These are phyloP conservation scores for Claviceps digitariae DNA, from an alignment of 2,329 filamentous ascomycete species.

Conservation along the genomic window DNA sequence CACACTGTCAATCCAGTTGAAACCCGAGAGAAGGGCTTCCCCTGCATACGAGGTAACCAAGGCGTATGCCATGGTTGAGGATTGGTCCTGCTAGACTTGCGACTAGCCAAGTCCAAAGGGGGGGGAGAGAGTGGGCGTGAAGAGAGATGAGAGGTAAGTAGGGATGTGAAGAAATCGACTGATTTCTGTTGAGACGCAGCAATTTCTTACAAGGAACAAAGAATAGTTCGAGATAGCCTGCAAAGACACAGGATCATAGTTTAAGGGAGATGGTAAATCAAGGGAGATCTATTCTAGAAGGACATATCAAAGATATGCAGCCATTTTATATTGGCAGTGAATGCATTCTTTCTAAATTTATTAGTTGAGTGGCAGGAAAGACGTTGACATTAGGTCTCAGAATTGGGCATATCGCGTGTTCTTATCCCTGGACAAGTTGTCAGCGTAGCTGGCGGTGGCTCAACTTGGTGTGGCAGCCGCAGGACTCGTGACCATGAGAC, in stretches of 20 bases:
- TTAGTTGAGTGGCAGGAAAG: conserved; percentile 3
- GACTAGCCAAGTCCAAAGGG: neutral
- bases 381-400: neutral
- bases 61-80: conserved; percentile 22
- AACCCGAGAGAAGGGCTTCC: conserved; percentile 30
- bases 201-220: neutral
- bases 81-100: neutral
- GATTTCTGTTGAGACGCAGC: too few relatives aligned
- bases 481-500: neutral
- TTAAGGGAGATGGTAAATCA: too few relatives aligned
- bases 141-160: too few relatives aligned
- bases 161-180: too few relatives aligned
- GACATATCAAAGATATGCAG: conserved; percentile 1
- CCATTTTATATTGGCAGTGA: conserved; percentile 5
- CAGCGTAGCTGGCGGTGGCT: conserved; percentile 2
- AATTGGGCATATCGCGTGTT: neutral
- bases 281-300: neutral
- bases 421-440: neutral
- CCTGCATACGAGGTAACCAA: conserved; percentile 29
- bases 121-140: neutral
- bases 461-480: neutral
- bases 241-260: too few relatives aligned
- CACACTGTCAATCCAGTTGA: conserved; percentile 33
- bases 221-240: neutral
- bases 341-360: neutral